phyloP scores from a whole-genome alignment of 202 grass and related monocot genomes.

The Cymbopogon flexuosus region DNA sequence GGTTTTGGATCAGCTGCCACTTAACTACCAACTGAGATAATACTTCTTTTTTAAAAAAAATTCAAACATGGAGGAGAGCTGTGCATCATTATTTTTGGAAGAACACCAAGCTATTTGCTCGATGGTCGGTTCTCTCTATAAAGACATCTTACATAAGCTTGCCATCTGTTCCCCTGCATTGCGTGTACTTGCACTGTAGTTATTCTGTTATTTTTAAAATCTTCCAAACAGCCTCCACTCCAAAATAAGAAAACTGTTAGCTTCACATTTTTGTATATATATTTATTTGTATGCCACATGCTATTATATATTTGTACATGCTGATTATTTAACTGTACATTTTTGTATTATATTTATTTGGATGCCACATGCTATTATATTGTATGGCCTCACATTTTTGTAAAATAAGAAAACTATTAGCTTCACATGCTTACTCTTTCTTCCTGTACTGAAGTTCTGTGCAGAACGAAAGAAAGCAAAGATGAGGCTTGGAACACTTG shows the following conservation, averaged over 20 bases:
- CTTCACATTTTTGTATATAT: neutral
- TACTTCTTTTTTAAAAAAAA: neutral
- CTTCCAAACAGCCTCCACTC: neutral
- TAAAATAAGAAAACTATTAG: too few species aligned
- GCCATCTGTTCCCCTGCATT: neutral
- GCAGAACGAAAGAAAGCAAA: conserved; percentile 60
- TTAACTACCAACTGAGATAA: neutral
- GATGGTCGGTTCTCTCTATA: neutral
- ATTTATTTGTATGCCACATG: neutral
- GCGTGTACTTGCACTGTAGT: neutral
- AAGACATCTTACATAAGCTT: neutral
- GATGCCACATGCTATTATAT: too few species aligned
- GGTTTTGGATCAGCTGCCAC: neutral
- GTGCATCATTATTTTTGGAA: neutral
- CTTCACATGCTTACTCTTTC: conserved; percentile 10
- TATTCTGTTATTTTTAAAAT: neutral
- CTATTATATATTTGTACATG: neutral
- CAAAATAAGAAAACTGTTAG: neutral
- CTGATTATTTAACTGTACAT: neutral
- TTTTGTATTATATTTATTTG: too few species aligned
- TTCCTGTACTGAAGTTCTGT: conserved; percentile 58
- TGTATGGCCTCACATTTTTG: too few species aligned
- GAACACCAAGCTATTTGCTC: neutral
- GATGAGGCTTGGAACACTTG: conserved; percentile 51
- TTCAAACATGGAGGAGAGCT: neutral